Base-by-base conservation (phyloP, 192 early-diverging fungal species). In the Rhizophagus prolifer region DNA sequence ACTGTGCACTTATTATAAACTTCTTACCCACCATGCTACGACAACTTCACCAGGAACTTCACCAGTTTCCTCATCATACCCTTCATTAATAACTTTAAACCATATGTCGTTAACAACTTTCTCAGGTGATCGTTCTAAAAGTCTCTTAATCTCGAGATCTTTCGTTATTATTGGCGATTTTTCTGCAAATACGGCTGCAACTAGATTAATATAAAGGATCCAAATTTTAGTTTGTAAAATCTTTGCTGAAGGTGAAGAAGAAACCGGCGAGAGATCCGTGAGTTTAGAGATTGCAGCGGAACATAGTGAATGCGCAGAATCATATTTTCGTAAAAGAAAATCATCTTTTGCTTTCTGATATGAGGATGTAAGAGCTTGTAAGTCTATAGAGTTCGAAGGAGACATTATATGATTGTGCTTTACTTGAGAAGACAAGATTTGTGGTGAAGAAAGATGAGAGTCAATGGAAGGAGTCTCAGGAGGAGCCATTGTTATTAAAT, bases 1-100 rank as follows among this genome's bases (percentile, higher is more conserved):
- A 67, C 28, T 9, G 41, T 36, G 50, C 16, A 67, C 30, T 16
- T 7, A 34, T 34, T 34, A 21, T 16, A 66, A 66, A 5, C 26
- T 65, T 38, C 38, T 76, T 76, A 65, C 71, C 58, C 58, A 84
- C 83, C 81, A 82, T 25, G 81, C 69, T 14, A 84, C 74, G 73
- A 84, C 80, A 5, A 81, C 75, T 66, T 84, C 79, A n/a, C 83
- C 81, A 73, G 81, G 80, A 38, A 84, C 78, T 67, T 84, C 77
- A 7, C 83, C 81, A 30, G 80, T 81, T 16, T 78, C n/a, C n/a
- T 81, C 77, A 21, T 44, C 68, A 79, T 82, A 84, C 19, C 80
- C 83, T 1, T 81, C 41, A 12, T 16, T 76, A 44, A 82, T 74
- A 1, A 84, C 70, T 63, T 74, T 59, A 36, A 46, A 68, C 81